Conservation (phyloP, 2,329 filamentous ascomycete species). For the Periconia digitata region DNA sequence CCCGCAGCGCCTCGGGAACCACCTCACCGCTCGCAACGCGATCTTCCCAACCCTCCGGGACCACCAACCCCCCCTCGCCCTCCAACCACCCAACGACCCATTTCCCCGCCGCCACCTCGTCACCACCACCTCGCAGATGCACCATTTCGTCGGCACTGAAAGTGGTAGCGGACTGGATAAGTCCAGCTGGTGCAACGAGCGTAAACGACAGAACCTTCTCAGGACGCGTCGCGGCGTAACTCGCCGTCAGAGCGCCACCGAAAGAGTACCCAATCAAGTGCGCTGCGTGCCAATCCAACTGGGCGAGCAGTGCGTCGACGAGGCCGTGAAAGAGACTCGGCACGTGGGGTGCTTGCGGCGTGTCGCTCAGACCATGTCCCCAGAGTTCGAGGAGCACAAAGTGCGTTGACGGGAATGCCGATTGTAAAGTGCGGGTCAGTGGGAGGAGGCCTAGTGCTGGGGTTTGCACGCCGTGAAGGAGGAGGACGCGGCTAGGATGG, state of each 20-base stretch:
- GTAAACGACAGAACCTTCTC: slow-evolving; percentile 33
- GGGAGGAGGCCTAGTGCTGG: slow-evolving; percentile 53
- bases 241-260: slow-evolving; percentile 45
- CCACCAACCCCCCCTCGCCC: slow-evolving; percentile 43
- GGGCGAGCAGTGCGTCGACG: slow-evolving; percentile 44
- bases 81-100: slow-evolving; percentile 49
- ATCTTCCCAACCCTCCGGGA: slow-evolving; percentile 50
- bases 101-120: slow-evolving; percentile 35
- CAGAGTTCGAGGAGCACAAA: slow-evolving; percentile 54
- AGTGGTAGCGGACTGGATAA: slow-evolving; percentile 29
- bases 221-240: slow-evolving; percentile 40
- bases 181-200: slow-evolving; percentile 53
- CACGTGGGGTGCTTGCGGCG: slow-evolving; percentile 48
- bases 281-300: slow-evolving; percentile 46
- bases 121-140: slow-evolving; percentile 28
- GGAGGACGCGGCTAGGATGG: slow-evolving; percentile 36
- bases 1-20: slow-evolving; percentile 51
- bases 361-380: slow-evolving; percentile 57
- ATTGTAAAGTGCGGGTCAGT: slow-evolving; percentile 41
- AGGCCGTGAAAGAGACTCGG: slow-evolving; percentile 48
- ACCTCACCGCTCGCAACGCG: slow-evolving; percentile 46
- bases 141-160: slow-evolving; percentile 30
- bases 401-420: slow-evolving; percentile 40
- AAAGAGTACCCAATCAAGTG: slow-evolving; percentile 57
- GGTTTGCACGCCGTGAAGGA: slow-evolving; percentile 57